Base-by-base conservation (phyloP, 306 rosid species). In the Castanospermum australe region DNA sequence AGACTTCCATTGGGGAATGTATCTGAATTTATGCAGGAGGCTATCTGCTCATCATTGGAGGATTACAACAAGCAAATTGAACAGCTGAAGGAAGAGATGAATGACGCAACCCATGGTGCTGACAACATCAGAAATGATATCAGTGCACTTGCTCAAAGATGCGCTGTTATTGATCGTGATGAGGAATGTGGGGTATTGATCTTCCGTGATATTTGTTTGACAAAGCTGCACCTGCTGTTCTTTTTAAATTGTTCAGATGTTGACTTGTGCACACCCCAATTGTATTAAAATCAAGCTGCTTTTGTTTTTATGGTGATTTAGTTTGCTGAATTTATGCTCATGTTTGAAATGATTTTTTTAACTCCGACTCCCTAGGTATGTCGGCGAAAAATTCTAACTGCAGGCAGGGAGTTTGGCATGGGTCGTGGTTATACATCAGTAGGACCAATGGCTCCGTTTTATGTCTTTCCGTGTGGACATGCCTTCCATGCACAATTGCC, bases 51-150 rank as follows among this genome's bases (percentile, higher is more conserved):
- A 55, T 95, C 99, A 2, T 82, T 95, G 83, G 99, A 92, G 83
- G 99, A 95, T 83, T 95, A 95, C 90, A 92, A 95, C 92, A 95
- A 92, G 90, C 99, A 95, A 87, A 95, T 95, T 76, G 99, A 95
- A 86, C 87, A 73, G 79, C 82, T 95, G 86, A 95, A 95, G 85
- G 86, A 92, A 75, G 99, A 95, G 90, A 95, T 95, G 99, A 92
- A 95, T 78, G 99, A 95, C 83, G 97, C 99, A 75, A 95, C 99
- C 39, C 94, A 89, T 81, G 99, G 98, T 76, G 98, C 98, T 50
- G 98, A 92, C 86, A 93, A 91, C 90, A 95, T 95, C 78, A 85
- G 99, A 82, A 95, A 89, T 78, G 99, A 95, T 88, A 95, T 95
- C 72, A 95, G 89, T 84, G 97, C 98, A 68, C 97, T 95, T 78